These are phyloP conservation scores for Hanseniaspora singularis DNA, from an alignment of 805 yeast genomes.

Conservation along the genomic window DNA sequence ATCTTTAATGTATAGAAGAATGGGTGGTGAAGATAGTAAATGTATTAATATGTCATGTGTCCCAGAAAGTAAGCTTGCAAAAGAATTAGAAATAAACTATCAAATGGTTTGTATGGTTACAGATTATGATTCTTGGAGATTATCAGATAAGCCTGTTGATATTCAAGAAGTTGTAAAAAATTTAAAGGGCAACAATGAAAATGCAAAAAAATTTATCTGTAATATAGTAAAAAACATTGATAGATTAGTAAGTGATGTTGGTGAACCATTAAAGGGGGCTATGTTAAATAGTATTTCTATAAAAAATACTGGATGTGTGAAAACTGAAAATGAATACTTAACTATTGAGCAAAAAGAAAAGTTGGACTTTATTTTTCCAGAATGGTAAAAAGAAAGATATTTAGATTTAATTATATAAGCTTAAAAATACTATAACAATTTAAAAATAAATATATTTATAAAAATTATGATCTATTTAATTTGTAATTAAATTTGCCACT, in stretches of 20 bases:
- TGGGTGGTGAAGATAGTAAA: conserved; percentile 72
- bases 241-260: conserved; percentile 37
- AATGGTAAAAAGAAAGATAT: conserved; percentile 42
- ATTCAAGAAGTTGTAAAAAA: conserved; percentile 95
- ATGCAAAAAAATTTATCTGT: conserved; percentile 70
- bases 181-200: conserved; percentile 71
- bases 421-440: too few relatives aligned
- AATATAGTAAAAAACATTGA: conserved; percentile 57
- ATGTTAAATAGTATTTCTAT: conserved; percentile 80
- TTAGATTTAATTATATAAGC: background rate
- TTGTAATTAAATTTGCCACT: conserved; percentile 28
- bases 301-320: conserved; percentile 21
- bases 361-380: conserved; percentile 82
- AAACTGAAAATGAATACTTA: conserved; percentile 44
- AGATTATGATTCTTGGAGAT: conserved; percentile 98
- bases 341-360: conserved; percentile 61
- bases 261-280: conserved; percentile 55
- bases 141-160: conserved; percentile 87
- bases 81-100: conserved; percentile 93
- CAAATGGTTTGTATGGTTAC: conserved; percentile 99
- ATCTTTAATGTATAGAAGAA: conserved; percentile 57
- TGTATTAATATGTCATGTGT: conserved; percentile 94
- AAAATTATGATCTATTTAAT: conserved; percentile 23
- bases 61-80: conserved; percentile 95
- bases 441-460: conserved; percentile 5